These are phyloP conservation scores for Saccharum officinarum DNA, from an alignment of 176 grass and related monocot genomes.

Conservation along the genomic window DNA sequence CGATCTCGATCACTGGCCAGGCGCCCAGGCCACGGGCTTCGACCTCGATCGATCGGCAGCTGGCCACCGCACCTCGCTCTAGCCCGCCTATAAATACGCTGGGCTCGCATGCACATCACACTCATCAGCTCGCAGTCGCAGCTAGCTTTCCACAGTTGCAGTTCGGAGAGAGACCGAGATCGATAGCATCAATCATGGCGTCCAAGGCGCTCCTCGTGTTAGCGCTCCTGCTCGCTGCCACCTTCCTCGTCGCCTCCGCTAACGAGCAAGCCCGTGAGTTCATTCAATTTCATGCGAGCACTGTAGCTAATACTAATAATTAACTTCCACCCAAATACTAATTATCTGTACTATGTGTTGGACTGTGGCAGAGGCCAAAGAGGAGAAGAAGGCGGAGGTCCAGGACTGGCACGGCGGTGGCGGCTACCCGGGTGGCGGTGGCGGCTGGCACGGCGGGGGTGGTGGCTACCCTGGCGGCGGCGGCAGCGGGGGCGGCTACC, in stretches of 20 bases:
- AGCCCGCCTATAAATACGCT: conserved; percentile 4
- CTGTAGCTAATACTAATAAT: not conserved
- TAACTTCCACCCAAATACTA: not conserved
- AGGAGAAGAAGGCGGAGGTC: conserved; percentile 30
- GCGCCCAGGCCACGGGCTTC: too few relatives aligned
- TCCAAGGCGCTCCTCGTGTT: conserved; percentile 48
- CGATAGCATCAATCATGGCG: conserved; percentile 18
- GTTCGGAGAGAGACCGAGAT: not conserved
- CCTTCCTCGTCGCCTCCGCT: conserved; percentile 46
- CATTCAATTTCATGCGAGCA: not conserved
- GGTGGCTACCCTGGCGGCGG: not conserved
- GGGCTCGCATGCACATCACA: not conserved
- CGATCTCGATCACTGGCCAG: not conserved
- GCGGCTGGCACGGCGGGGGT: not conserved
- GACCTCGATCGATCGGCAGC: not conserved
- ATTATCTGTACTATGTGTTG: not conserved
- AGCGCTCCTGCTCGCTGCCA: conserved; percentile 43
- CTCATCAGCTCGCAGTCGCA: not conserved
- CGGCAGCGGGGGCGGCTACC: conserved; percentile 7
- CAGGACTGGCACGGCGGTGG: not conserved
- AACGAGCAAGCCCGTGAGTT: conserved; percentile 47
- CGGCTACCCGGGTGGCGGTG: not conserved
- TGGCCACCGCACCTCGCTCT: not conserved
- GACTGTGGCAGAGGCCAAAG: not conserved
- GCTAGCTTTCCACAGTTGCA: not conserved